Evolutionary conservation across 2,329 filamentous ascomycete genomes (phyloP), one percentile per base, ranked within the genome.

Genomic region (Pseudogymnoascus sp.): DNA sequence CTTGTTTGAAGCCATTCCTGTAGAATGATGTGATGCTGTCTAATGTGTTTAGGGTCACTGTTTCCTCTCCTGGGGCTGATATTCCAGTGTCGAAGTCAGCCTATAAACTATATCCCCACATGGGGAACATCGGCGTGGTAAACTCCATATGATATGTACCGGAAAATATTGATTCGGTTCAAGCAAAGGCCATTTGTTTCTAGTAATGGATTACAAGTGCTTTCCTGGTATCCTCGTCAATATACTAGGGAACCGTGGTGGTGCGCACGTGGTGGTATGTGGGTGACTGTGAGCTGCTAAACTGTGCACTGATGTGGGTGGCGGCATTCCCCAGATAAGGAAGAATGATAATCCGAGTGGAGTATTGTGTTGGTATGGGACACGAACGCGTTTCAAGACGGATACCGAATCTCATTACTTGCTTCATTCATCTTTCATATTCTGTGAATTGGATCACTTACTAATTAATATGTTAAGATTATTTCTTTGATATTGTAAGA

Each of bases 381-480:
- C 50, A 56, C 50, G 50, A 33, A 33, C 50, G 50, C 50, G 50
- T 56, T 56, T 33, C 50, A 56, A 35, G n/a, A 35, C 28, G 14
- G 16, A 35, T 33, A 56, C n/a, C 50, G 50, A 56, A 19, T 56
- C 28, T 12, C 10, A 56, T 7, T 46, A 14, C 22, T 46, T 33
- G 11, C n/a, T 35, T 33, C 28, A 14, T 56, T 35, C 50, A 19
- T 16, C 50, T 56, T 33, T 33, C 50, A 56, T 14, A 56, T 33
- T 19, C 26, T 53, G 8, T 56, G 16, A 35, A 33, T 56, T 56
- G 26, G 50, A 22, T 12, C 10, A 22, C 50, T 7, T 31, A 56
- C 46, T 19, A 56, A 56, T 33, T 56, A 56, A 56, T 22, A 56
- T 56, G 50, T 56, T 35, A 35, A 56, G 50, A 56, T 56, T 56